phyloP scores from a whole-genome alignment of 2,329 filamentous ascomycete genomes.

The Xylariaceae sp. region DNA sequence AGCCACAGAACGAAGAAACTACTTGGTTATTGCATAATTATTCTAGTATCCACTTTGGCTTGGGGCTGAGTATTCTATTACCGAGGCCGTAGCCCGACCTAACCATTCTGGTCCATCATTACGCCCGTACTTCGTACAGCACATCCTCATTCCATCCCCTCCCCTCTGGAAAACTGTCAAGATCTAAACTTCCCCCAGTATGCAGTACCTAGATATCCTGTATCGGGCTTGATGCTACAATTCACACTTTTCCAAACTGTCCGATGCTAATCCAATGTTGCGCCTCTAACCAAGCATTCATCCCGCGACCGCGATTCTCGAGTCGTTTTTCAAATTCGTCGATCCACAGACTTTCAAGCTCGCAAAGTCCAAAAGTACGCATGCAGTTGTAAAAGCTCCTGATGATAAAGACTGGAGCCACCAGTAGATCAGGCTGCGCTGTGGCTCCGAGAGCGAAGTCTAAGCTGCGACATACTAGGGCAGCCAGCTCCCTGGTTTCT shows the following conservation, averaged over 20 bases:
- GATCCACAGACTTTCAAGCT: constrained; percentile 29
- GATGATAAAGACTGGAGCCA: constrained; percentile 29
- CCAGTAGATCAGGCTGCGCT: constrained; percentile 31
- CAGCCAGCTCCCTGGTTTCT: constrained; percentile 43
- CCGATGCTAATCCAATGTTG: constrained; percentile 29
- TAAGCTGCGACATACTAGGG: constrained; percentile 48
- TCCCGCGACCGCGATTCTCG: constrained; percentile 21
- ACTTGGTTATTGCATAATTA: too few relatives aligned
- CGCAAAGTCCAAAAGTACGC: constrained; percentile 22
- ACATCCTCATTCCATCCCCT: too few relatives aligned
- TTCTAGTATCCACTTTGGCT: neutral
- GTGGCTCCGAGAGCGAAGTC: constrained; percentile 44
- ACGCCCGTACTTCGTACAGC: too few relatives aligned
- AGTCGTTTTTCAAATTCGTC: constrained; percentile 23
- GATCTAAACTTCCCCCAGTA: too few relatives aligned
- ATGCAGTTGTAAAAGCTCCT: constrained; percentile 28
- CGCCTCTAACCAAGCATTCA: constrained; percentile 25
- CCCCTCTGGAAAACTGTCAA: too few relatives aligned
- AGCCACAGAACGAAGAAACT: too few relatives aligned
- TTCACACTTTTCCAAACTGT: constrained; percentile 24
- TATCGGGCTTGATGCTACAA: constrained; percentile 1
- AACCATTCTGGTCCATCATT: too few relatives aligned
- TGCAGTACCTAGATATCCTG: too few relatives aligned
- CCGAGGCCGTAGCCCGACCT: too few relatives aligned
- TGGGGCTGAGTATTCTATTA: neutral